These are phyloP conservation scores for Dacryopinax primogenitus DNA, from an alignment of 768 basidiomycete genomes.

Conservation along the genomic window DNA sequence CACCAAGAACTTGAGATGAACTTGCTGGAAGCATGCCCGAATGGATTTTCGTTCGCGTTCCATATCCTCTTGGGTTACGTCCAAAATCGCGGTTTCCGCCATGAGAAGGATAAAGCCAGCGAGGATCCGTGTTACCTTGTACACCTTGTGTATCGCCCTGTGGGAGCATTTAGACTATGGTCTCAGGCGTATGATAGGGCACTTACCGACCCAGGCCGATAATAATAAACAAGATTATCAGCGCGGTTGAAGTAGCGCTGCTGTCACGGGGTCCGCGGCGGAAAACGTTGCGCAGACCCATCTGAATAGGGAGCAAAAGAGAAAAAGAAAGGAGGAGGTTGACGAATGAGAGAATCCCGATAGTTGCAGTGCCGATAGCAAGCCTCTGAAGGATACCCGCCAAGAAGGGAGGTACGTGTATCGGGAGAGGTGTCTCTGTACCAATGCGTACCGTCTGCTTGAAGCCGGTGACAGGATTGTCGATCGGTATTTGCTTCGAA, in stretches of 20 bases:
- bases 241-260: not conserved
- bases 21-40: not conserved
- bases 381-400: conserved; percentile 54
- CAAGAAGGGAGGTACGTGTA: conserved; percentile 33
- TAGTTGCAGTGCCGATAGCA: conserved; percentile 59
- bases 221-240: not conserved
- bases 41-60: not conserved
- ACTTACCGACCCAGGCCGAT: not conserved
- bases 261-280: not conserved
- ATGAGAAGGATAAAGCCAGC: conserved; percentile 50
- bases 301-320: conserved; percentile 53
- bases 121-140: conserved; percentile 45
- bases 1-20: not conserved
- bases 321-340: conserved; percentile 54
- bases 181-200: not conserved
- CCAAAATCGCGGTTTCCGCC: conserved; percentile 69
- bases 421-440: conserved; percentile 25
- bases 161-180: not conserved
- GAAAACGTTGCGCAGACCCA: conserved; percentile 21
- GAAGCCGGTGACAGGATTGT: conserved; percentile 18
- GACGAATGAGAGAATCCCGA: conserved; percentile 63
- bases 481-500: conserved; percentile 12
- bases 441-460: conserved; percentile 8
- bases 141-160: conserved; percentile 62
- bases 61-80: conserved; percentile 33